A percentile compares a stretch with the other conserved stretches of the same genome.
Evolutionary conservation across 306 rosid genomes (phyloP).

Genomic region (Luffa acutangula): DNA sequence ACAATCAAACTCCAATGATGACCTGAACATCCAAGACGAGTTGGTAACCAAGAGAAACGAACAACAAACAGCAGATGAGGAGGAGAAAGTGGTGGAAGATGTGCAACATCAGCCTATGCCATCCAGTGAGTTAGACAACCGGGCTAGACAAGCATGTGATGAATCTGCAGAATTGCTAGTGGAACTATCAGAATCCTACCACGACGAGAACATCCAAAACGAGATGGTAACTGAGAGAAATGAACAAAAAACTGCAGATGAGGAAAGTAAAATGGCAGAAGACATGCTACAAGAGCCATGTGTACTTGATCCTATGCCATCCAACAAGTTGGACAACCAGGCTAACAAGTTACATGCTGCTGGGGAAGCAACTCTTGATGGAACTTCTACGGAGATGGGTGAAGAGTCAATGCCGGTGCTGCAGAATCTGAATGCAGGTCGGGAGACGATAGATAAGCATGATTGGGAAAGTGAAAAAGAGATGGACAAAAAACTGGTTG

Average conservation of each 20-base stretch:
- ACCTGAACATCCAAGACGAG: neutral
- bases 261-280: neutral
- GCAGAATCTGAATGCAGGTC: neutral
- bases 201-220: neutral
- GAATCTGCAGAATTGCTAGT: neutral
- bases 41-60: neutral
- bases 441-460: neutral
- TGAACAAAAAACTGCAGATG: neutral
- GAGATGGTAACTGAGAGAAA: neutral
- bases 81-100: neutral
- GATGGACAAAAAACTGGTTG: slow-evolving; percentile 13
- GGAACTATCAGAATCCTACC: neutral
- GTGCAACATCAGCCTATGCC: neutral
- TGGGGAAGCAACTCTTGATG: neutral
- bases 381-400: neutral
- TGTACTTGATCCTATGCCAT: neutral
- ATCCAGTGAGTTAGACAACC: neutral
- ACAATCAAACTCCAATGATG: neutral
- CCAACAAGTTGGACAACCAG: neutral
- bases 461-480: neutral
- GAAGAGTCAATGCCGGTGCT: neutral
- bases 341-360: neutral
- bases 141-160: neutral
- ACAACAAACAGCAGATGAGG: neutral
- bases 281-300: neutral